phyloP scores from a whole-genome alignment of 352 stramenopile genomes.

The Phytophthora sp. region DNA sequence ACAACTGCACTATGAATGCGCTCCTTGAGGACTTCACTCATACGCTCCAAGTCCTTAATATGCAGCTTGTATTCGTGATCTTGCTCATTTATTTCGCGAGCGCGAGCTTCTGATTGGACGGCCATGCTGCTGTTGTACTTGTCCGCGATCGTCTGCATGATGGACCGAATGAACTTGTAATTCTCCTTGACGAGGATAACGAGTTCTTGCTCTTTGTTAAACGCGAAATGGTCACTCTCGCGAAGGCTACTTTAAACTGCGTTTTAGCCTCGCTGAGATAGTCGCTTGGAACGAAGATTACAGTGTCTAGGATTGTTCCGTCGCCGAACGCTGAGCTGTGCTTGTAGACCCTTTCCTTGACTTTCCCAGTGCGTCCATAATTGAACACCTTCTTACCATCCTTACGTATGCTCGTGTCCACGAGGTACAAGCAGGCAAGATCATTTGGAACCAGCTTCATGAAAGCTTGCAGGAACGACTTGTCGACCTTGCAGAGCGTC shows the following conservation, averaged over 20 bases:
- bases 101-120: not conserved
- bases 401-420: not conserved
- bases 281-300: not conserved
- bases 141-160: not conserved
- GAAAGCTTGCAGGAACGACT: conserved; percentile 1
- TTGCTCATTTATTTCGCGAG: conserved; percentile 1
- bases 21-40: not conserved
- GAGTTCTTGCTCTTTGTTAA: not conserved
- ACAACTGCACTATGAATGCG: conserved; percentile 1
- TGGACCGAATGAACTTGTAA: not conserved
- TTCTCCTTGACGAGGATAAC: not conserved
- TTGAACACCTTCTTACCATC: not conserved
- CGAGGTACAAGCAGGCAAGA: not conserved
- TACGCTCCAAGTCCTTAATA: conserved; percentile 3
- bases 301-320: not conserved
- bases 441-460: not conserved
- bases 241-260: not conserved
- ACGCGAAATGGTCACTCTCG: not conserved
- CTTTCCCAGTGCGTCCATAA: not conserved
- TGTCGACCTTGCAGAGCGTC: conserved; percentile 6
- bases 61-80: not conserved
- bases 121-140: not conserved
- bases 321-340: not conserved
- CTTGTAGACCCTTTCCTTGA: not conserved
- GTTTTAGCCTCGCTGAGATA: not conserved